Base-by-base conservation (phyloP, 805 yeast species). In the Ogataea trehaloabstinens region DNA sequence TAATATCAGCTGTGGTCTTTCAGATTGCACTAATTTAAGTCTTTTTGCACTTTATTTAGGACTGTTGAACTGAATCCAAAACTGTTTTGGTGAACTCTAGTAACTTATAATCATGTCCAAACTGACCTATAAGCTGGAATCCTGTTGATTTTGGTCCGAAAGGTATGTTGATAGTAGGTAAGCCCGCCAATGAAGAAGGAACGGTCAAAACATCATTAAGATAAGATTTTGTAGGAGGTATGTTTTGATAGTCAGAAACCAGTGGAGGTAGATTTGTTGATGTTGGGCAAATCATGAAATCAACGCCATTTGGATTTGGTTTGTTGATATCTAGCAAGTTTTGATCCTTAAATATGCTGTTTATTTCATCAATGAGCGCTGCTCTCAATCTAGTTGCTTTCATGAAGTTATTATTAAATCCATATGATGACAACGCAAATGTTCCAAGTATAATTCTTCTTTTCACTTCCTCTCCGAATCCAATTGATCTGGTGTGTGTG, bases 151-250 rank as follows among this genome's bases (percentile, higher is more conserved):
- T 43, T 1, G 63, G 60, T 1, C 63, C 60, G 50, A 73, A 70
- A 0, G 99, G 99, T 2, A 90, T 65, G 2, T 84, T 74, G 8
- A 91, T 71, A 0, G 95, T 78, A 1, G 99, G 99, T 2, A 91
- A 59, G 0, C 98, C 98, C 0, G 95, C 95, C 41, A 95, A 63
- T 1, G 95, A 89, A 28, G 93, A 85, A 0, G 99, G 97, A 4
- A 89, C 84, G 0, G 96, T 87, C 40, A 89, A 71, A 0, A 85
- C 78, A 60, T 93, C 99, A 58, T 88, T 85, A 37, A 82, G 68
- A 51, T 85, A 89, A 13, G 82, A 73, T 32, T 77, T 77, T 4
- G 83, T 68, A 3, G 83, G 73, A 17, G 40, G 40, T 6, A 43
- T 24, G 3, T 40, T 41, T 6, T 33, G n/a, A 28, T 40, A 53